phyloP scores from a whole-genome alignment of 2,329 filamentous ascomycete genomes.

The Fusarium stilboides region DNA sequence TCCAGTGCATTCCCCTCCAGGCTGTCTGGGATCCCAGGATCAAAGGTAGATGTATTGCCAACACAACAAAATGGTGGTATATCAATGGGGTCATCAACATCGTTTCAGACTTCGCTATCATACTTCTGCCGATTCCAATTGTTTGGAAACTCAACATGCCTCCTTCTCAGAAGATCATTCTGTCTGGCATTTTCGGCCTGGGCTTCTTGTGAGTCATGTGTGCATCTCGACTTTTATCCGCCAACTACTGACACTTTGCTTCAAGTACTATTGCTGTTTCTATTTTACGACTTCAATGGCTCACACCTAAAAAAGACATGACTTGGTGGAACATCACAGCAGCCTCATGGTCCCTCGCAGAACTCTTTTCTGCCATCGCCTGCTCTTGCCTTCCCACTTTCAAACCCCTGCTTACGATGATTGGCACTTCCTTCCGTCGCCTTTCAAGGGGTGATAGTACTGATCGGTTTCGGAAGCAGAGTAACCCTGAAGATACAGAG shows the following conservation, averaged over 20 bases:
- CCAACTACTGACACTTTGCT: fast-evolving
- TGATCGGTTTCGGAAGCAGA: not conserved
- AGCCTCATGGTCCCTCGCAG: slow-evolving; percentile 39
- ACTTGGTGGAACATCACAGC: slow-evolving; percentile 42
- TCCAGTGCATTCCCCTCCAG: slow-evolving; percentile 22
- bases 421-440: not conserved
- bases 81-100: slow-evolving; percentile 30
- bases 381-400: slow-evolving; percentile 42
- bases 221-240: fast-evolving
- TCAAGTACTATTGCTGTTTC: slow-evolving; percentile 33
- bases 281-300: slow-evolving; percentile 39
- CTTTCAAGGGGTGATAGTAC: slow-evolving; percentile 2
- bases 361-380: slow-evolving; percentile 37
- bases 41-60: slow-evolving; percentile 7
- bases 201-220: slow-evolving; percentile 33
- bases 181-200: slow-evolving; percentile 32
- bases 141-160: slow-evolving; percentile 34
- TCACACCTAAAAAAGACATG: slow-evolving; percentile 14
- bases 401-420: slow-evolving; percentile 5
- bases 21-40: slow-evolving; percentile 31
- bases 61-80: slow-evolving; percentile 9
- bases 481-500: fast-evolving
- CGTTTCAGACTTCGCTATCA: slow-evolving; percentile 29
- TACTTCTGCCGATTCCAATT: slow-evolving; percentile 33
- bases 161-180: slow-evolving; percentile 17